Percentiles rank a stretch among this genome's conserved stretches.
These are phyloP conservation scores for Juglanconis juglandina DNA, from an alignment of 2,329 filamentous ascomycete species.

Conservation along the genomic window DNA sequence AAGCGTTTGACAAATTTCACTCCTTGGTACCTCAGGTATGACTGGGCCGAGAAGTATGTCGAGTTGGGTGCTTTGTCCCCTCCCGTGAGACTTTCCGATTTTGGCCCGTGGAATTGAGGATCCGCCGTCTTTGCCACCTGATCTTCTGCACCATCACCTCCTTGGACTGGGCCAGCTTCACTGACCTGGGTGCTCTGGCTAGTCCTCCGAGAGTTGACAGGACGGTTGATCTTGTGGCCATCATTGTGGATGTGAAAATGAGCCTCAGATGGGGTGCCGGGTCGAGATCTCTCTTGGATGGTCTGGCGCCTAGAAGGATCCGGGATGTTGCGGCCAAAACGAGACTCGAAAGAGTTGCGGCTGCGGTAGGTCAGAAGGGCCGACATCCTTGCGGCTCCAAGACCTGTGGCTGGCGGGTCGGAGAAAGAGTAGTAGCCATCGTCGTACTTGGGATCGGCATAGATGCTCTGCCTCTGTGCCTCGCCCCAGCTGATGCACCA, in stretches of 20 bases:
- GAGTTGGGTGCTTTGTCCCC: constrained; percentile 54
- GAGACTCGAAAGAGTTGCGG: constrained; percentile 92
- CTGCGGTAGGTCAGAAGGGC: constrained; percentile 93
- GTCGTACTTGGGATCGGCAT: constrained; percentile 96
- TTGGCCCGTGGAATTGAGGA: constrained; percentile 69
- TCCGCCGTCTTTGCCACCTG: constrained; percentile 38
- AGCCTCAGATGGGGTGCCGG: constrained; percentile 62
- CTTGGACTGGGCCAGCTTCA: constrained; percentile 2
- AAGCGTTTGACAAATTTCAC: constrained; percentile 96
- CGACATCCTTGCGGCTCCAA: constrained; percentile 94
- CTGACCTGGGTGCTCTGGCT: constrained; percentile 31
- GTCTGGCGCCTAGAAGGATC: constrained; percentile 80
- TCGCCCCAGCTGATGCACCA: constrained; percentile 93
- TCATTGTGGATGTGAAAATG: constrained; percentile 83
- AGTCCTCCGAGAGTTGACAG: constrained; percentile 44
- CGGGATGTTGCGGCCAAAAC: constrained; percentile 89
- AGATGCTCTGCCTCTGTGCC: constrained; percentile 88
- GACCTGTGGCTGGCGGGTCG: constrained; percentile 79
- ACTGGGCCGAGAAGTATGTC: constrained; percentile 98
- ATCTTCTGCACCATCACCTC: constrained; percentile 19
- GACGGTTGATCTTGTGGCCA: constrained; percentile 64
- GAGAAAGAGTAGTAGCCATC: constrained; percentile 90
- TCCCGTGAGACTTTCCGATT: constrained; percentile 46
- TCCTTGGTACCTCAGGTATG: constrained; percentile 94
- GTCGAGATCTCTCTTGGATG: constrained; percentile 66